Evolutionary conservation across 148 eudicot genomes (phyloP), one percentile per base, ranked within the genome.

Genomic region (Heliosperma pusillum): DNA sequence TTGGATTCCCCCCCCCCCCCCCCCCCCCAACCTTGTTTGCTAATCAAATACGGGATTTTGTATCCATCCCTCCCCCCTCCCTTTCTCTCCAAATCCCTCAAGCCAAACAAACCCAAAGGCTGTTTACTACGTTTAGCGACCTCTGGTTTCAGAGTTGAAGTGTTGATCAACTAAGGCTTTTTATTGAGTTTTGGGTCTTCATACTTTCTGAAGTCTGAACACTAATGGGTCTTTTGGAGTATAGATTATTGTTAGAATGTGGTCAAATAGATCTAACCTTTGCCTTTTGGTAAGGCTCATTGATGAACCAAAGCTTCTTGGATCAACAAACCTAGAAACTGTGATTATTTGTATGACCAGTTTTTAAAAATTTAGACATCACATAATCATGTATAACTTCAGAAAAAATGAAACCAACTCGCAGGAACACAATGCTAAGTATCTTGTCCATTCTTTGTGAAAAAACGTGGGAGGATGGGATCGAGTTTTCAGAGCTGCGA

Each of bases 81-180:
- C 42, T 6, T 36, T 36, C 42, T 7, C 8, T 36, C 10, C 42
- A 36, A 36, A 36, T 36, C 42, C 42, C 42, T 1, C 42, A 36
- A 36, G 6, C 42, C 10, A 36, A 36, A 6, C 42, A 36, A 36
- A 36, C n/a, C n/a, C n/a, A n/a, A n/a, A n/a, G n/a, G n/a, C n/a
- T n/a, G n/a, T n/a, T n/a, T n/a, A n/a, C n/a, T n/a, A n/a, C n/a
- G n/a, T n/a, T n/a, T n/a, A n/a, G n/a, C n/a, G 55, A 17, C 55
- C 55, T 50, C 55, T 50, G 55, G 55, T 50, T 50, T 50, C 55
- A 50, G 52, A 36, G 70, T 42, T 20, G 53, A 66, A 66, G 70
- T 36, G 26, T 65, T 65, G 47, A 36, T 66, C 70, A 66, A 42
- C 70, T 66, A 42, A 25, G 47, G 2, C 0, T 65, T 33, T 33